phyloP scores from a whole-genome alignment of 805 yeast genomes.

The Saturnispora galanensis region DNA sequence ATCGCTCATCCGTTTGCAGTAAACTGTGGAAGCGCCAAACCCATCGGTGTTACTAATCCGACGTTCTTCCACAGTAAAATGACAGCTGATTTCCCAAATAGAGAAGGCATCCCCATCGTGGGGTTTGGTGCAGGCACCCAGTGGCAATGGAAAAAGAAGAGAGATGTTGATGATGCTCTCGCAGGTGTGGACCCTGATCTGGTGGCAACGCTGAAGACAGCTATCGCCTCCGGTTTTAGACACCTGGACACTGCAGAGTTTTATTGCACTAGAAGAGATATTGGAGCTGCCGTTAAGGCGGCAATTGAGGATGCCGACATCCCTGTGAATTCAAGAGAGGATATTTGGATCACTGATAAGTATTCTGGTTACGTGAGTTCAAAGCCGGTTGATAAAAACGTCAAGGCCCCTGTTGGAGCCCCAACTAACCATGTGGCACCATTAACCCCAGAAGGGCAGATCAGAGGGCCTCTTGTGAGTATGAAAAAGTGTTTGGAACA shows the following conservation, averaged over 20 bases:
- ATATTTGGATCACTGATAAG: slow-evolving; percentile 51
- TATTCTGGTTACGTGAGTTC: slow-evolving; percentile 19
- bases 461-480: slow-evolving; percentile 36
- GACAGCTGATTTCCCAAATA: slow-evolving; percentile 10
- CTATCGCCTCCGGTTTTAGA: slow-evolving; percentile 41
- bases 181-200: slow-evolving; percentile 22
- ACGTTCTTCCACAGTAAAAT: neutral
- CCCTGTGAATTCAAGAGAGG: slow-evolving; percentile 29
- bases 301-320: slow-evolving; percentile 20
- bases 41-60: too few species aligned
- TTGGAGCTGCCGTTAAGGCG: slow-evolving; percentile 43
- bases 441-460: slow-evolving; percentile 13
- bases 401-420: slow-evolving; percentile 23
- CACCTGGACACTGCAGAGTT: slow-evolving; percentile 61
- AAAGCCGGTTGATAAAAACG: neutral
- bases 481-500: slow-evolving; percentile 36
- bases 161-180: slow-evolving; percentile 1
- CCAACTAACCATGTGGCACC: slow-evolving; percentile 10
- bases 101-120: slow-evolving; percentile 16
- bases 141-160: slow-evolving; percentile 35
- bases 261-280: slow-evolving; percentile 49
- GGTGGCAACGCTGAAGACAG: slow-evolving; percentile 35
- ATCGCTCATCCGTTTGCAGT: neutral
- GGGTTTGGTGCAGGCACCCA: slow-evolving; percentile 50
- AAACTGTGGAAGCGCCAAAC: too few species aligned